These are phyloP conservation scores for Sporothrix phasma DNA, from an alignment of 2,329 filamentous ascomycete species.

Conservation along the genomic window DNA sequence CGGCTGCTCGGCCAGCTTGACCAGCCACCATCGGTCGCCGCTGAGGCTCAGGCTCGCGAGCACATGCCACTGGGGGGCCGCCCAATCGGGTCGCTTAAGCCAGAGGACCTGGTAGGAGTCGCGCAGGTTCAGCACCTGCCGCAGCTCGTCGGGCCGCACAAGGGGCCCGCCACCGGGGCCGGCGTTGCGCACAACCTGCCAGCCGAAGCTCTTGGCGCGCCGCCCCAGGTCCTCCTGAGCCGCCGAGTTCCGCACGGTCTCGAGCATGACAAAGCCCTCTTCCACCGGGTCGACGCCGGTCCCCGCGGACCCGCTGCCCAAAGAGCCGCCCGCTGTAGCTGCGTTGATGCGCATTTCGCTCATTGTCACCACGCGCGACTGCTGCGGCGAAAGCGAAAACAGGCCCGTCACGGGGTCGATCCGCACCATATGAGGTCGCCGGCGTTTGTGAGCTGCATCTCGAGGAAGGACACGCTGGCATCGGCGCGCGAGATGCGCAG, in stretches of 20 bases:
- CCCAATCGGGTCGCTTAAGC: conserved; percentile 65
- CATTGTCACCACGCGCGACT: conserved; percentile 43
- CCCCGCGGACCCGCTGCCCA: neutral
- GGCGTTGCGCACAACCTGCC: conserved; percentile 41
- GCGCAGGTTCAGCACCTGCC: conserved; percentile 51
- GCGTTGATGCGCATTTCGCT: conserved; percentile 57
- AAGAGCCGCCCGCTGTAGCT: neutral
- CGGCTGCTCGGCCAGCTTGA: conserved; percentile 46
- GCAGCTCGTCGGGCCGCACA: conserved; percentile 42
- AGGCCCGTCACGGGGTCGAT: conserved; percentile 73
- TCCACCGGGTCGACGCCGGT: conserved; percentile 36
- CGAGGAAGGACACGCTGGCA: conserved; percentile 57
- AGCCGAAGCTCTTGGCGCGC: conserved; percentile 53
- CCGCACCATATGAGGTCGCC: conserved; percentile 49
- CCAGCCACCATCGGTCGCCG: conserved; percentile 72
- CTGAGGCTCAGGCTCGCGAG: conserved; percentile 59
- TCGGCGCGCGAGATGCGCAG: conserved; percentile 49
- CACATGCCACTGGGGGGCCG: conserved; percentile 55
- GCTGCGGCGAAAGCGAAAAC: conserved; percentile 59
- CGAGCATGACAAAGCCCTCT: conserved; percentile 48
- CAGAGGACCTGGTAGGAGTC: conserved; percentile 56
- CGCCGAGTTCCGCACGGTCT: conserved; percentile 51
- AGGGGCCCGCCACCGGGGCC: conserved; percentile 27
- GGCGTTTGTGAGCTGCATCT: conserved; percentile 56
- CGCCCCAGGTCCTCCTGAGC: conserved; percentile 52